Evolutionary conservation across 2,329 filamentous ascomycete genomes (phyloP), one percentile per base, ranked within the genome.

Genomic region (Pseudogymnoascus sp.): DNA sequence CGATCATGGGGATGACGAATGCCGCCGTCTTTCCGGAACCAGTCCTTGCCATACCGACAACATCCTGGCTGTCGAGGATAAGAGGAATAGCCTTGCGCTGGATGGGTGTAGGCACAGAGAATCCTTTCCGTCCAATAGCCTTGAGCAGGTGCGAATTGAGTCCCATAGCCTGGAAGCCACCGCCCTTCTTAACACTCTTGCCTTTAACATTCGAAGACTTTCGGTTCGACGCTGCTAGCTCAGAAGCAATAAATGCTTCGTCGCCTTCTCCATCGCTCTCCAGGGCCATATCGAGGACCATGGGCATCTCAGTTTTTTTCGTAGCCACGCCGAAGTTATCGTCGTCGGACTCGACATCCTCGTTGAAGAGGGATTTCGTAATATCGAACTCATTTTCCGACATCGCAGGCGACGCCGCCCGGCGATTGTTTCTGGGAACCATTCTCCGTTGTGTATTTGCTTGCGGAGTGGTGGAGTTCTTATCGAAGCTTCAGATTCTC

Each of bases 1-100:
- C 91, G 64, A 99, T 91, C 93, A 99, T 96, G 43, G 94, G 94
- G 66, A 99, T 95, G 25, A 97, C 91, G 74, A 99, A 99, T 20
- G 94, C 94, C 1, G 92, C 94, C 1, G 95, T 99, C 79, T 99
- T 99, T 77, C 94, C 94, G 18, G 92, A 97, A 72, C 94, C 94
- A n/a, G 95, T 99, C 66, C 95, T 83, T 6, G 94, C 94, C 94
- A 99, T 99, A 66, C 92, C 95, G 22, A 99, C 93, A n/a, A 97
- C 90, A 80, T 99, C 94, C 75, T 91, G 90, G 60, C 88, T 84
- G 64, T 95, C 89, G 68, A 97, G 80, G 61, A 99, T 85, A 61
- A 97, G 79, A 3, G 94, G 95, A 57, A 99, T 96, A 1, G 94
- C 90, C 75, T 97, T 97, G 67, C 94, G 85, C 77, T 99, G 94